Percentiles rank a stretch among this genome's conserved stretches.
phyloP scores from a whole-genome alignment of 768 basidiomycete species.

The Boletus eberwhitei region DNA sequence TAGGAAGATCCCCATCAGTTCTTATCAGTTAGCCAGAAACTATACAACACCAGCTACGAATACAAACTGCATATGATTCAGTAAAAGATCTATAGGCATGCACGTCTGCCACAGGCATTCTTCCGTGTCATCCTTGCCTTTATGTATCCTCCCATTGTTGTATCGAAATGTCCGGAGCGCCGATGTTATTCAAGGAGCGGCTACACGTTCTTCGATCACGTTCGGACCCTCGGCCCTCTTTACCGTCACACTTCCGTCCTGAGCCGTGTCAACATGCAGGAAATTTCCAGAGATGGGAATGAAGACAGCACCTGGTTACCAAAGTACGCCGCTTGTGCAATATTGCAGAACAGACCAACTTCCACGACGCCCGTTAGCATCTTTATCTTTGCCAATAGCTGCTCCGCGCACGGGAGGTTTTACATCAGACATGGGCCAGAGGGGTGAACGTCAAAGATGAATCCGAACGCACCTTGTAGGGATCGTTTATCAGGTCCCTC shows the following conservation, averaged over 20 bases:
- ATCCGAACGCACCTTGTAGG: slow-evolving; percentile 45
- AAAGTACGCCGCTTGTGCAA: slow-evolving; percentile 97
- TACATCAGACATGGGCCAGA: not conserved
- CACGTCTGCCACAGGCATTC: not conserved
- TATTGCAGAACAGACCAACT: slow-evolving; percentile 92
- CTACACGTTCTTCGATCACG: slow-evolving; percentile 23
- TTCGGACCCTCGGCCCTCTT: slow-evolving; percentile 36
- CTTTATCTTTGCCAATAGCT: slow-evolving; percentile 83
- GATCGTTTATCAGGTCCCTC: slow-evolving; percentile 61
- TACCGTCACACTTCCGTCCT: slow-evolving; percentile 73
- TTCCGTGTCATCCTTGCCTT: not conserved
- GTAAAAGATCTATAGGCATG: not conserved
- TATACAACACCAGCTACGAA: not conserved
- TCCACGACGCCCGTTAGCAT: slow-evolving; percentile 98
- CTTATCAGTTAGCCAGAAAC: not conserved
- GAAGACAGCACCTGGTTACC: slow-evolving; percentile 63
- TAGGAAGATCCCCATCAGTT: not conserved
- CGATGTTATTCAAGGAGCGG: not conserved
- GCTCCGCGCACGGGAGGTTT: not conserved
- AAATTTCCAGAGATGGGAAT: not conserved
- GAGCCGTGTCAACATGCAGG: not conserved
- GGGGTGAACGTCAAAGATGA: not conserved
- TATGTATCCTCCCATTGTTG: too few relatives aligned
- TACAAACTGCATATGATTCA: not conserved
- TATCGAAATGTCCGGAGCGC: too few relatives aligned